phyloP scores from a whole-genome alignment of 2,329 filamentous ascomycete species.

The Aspergillus tanneri region DNA sequence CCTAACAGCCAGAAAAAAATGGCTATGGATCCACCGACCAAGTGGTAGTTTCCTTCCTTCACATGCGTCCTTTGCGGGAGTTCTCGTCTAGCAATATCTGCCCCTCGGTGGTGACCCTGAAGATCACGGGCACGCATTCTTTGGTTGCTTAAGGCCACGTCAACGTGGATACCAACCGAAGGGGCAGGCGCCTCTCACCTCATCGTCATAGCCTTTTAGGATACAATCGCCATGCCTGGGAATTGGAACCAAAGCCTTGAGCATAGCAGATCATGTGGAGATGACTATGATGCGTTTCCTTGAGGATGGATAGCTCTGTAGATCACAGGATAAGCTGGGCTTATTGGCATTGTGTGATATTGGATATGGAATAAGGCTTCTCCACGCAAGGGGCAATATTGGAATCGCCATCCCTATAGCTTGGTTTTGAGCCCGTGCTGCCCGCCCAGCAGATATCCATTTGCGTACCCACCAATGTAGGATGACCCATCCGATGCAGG shows the following conservation, averaged over 20 bases:
- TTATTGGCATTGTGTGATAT: constrained; percentile 4
- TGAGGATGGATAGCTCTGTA: constrained; percentile 1
- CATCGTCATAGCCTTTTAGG: not conserved
- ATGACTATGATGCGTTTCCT: constrained; percentile 5
- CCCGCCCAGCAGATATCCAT: constrained; percentile 3
- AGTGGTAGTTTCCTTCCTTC: not conserved
- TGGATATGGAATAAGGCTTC: constrained; percentile 1
- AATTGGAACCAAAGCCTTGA: not conserved
- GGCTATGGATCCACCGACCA: not conserved
- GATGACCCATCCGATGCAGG: constrained; percentile 4
- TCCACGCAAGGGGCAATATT: constrained; percentile 9
- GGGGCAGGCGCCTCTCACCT: not conserved
- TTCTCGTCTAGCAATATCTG: not conserved
- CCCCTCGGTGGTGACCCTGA: not conserved
- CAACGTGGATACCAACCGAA: not conserved
- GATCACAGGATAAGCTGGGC: constrained; percentile 6
- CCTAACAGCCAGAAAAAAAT: not conserved
- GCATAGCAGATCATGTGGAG: constrained; percentile 10
- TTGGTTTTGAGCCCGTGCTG: constrained; percentile 7
- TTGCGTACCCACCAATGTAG: constrained; percentile 8
- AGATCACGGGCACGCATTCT: not conserved
- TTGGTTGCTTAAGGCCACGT: not conserved
- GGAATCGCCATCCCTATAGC: constrained; percentile 3
- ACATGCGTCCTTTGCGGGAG: not conserved
- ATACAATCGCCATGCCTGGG: not conserved